phyloP scores from a whole-genome alignment of 2,329 filamentous ascomycete genomes.

The Emergomyces pasteurianus region DNA sequence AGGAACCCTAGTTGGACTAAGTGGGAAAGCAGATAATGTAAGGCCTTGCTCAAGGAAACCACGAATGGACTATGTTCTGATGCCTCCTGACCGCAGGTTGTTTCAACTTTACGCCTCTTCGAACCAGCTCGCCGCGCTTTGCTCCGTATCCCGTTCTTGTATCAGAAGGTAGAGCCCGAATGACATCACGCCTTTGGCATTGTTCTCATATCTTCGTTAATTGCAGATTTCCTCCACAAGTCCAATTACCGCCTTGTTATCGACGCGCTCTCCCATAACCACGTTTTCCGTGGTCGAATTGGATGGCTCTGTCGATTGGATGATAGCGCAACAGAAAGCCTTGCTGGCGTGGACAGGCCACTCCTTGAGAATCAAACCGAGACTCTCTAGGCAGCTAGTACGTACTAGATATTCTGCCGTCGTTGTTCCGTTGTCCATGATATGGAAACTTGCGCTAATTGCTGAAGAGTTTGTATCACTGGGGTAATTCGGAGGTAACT shows the following conservation, averaged over 20 bases:
- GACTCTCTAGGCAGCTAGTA: slow-evolving; percentile 60
- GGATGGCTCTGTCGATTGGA: slow-evolving; percentile 92
- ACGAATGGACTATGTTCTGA: not conserved
- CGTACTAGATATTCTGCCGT: slow-evolving; percentile 6
- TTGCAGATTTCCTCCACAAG: slow-evolving; percentile 66
- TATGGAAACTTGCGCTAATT: slow-evolving; percentile 24
- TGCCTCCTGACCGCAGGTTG: slow-evolving; percentile 43
- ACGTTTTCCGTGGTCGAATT: slow-evolving; percentile 81
- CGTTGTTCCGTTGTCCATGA: not conserved
- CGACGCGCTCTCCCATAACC: slow-evolving; percentile 73
- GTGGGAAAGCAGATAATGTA: slow-evolving; percentile 84
- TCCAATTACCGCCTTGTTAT: slow-evolving; percentile 77
- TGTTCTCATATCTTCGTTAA: slow-evolving; percentile 7
- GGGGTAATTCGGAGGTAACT: slow-evolving; percentile 81
- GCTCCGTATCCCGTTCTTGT: slow-evolving; percentile 85
- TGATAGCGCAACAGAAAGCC: slow-evolving; percentile 74
- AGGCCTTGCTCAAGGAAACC: slow-evolving; percentile 11
- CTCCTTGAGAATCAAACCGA: slow-evolving; percentile 63
- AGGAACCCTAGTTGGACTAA: slow-evolving; percentile 80
- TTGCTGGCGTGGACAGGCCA: slow-evolving; percentile 96
- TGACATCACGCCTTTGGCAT: not conserved
- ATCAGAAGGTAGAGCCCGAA: slow-evolving; percentile 50
- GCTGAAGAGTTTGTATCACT: slow-evolving; percentile 59
- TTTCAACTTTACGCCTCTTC: slow-evolving; percentile 79
- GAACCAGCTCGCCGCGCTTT: slow-evolving; percentile 69